These are phyloP conservation scores for Linanthus parryae DNA, from an alignment of 148 eudicot species.

Conservation along the genomic window DNA sequence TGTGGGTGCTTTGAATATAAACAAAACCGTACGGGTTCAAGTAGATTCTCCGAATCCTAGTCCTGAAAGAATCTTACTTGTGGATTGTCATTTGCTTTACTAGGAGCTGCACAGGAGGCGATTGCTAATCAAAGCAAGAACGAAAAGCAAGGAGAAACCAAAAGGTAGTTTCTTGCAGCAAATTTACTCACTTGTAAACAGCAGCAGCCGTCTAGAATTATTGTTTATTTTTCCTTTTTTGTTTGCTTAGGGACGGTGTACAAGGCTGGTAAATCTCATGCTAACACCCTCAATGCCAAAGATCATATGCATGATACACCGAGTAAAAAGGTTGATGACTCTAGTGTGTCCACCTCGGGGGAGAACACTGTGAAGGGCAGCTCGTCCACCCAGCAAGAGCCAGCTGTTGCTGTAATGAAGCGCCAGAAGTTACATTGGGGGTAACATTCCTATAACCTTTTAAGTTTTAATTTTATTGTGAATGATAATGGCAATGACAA, in stretches of 20 bases:
- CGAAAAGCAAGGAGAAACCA: conserved; percentile 37
- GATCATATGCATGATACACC: conserved; percentile 17
- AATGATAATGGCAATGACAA: neutral
- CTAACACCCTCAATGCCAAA: conserved; percentile 19
- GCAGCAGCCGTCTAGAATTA: neutral
- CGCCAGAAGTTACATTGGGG: conserved; percentile 70
- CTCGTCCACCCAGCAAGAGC: conserved; percentile 10
- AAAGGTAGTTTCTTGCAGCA: conserved; percentile 32
- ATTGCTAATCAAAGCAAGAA: conserved; percentile 47
- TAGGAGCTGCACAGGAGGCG: conserved; percentile 77
- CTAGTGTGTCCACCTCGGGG: conserved; percentile 12
- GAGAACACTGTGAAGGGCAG: conserved; percentile 2
- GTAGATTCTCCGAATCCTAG: too few relatives aligned
- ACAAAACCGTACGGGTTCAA: too few relatives aligned
- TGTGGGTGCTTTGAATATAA: too few relatives aligned
- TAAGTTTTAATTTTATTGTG: neutral
- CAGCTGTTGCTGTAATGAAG: conserved; percentile 24
- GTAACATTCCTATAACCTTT: conserved; percentile 19
- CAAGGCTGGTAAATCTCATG: conserved; percentile 12
- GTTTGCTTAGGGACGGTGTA: conserved; percentile 17
- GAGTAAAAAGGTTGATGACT: conserved; percentile 16
- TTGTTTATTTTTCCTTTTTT: conserved; percentile 2
- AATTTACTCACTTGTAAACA: neutral
- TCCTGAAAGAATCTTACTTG: too few relatives aligned
- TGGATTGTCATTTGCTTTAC: neutral